Evolutionary conservation across 306 rosid genomes (phyloP).

Genomic region (Corylus avellana): DNA sequence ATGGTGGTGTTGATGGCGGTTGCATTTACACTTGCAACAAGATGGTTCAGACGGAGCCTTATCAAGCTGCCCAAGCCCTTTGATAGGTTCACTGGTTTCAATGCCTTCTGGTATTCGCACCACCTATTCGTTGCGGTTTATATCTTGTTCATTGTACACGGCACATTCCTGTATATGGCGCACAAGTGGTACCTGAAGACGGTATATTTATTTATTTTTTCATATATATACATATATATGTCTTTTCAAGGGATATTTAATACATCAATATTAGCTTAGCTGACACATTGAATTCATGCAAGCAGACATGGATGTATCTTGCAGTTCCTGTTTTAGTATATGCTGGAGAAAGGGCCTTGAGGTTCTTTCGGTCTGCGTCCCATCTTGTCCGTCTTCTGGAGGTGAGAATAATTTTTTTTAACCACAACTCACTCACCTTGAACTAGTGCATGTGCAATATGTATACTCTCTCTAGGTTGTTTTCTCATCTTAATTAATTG

Average conservation of each 20-base stretch:
- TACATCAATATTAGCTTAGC: not conserved
- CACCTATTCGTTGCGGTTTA: conserved; percentile 93
- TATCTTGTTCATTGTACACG: conserved; percentile 77
- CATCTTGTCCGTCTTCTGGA: conserved; percentile 73
- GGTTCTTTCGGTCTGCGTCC: conserved; percentile 86
- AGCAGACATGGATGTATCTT: conserved; percentile 97
- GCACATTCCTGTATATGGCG: conserved; percentile 65
- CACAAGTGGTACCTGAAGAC: conserved; percentile 70
- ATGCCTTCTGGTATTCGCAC: conserved; percentile 99
- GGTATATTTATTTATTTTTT: conserved; percentile 41
- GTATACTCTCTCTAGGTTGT: not conserved
- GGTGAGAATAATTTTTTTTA: conserved; percentile 42
- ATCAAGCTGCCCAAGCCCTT: conserved; percentile 90
- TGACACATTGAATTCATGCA: conserved; percentile 29
- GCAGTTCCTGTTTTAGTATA: conserved; percentile 81
- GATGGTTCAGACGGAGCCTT: conserved; percentile 83
- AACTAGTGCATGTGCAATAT: not conserved
- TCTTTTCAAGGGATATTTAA: conserved; percentile 6
- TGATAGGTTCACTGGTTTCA: conserved; percentile 87
- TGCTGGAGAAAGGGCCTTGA: conserved; percentile 88
- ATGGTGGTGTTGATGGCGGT: conserved; percentile 82
- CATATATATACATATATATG: not conserved
- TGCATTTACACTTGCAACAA: conserved; percentile 91
- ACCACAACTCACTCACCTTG: not conserved
- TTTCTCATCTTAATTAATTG: not conserved